A percentile compares a stretch with the other conserved stretches of the same genome.
phyloP scores from a whole-genome alignment of 345 rosid species.

The Lepidium didymum region DNA sequence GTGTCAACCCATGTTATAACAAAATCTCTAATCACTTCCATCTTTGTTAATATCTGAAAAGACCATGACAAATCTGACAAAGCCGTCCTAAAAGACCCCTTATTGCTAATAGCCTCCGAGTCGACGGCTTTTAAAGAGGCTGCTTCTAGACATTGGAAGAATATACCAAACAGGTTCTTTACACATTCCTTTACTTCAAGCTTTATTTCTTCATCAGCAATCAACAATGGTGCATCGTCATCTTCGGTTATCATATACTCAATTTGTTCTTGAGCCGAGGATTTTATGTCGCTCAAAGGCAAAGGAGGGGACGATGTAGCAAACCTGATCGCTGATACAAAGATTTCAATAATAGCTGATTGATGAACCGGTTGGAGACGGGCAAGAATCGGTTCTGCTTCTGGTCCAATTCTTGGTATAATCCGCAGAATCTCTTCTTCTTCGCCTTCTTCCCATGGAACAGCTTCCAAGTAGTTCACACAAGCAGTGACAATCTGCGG shows the following conservation, averaged over 20 bases:
- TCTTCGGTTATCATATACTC: conserved; percentile 91
- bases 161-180: conserved; percentile 39
- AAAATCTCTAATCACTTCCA: conserved; percentile 71
- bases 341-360: conserved; percentile 43
- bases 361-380: conserved; percentile 74
- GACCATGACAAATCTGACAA: conserved; percentile 67
- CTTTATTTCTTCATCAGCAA: conserved; percentile 52
- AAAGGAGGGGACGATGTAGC: conserved; percentile 64
- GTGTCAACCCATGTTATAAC: conserved; percentile 65
- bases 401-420: conserved; percentile 55
- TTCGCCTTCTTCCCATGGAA: conserved; percentile 93
- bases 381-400: conserved; percentile 64
- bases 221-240: conserved; percentile 70
- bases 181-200: conserved; percentile 57
- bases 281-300: conserved; percentile 48
- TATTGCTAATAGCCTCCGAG: conserved; percentile 25
- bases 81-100: conserved; percentile 37
- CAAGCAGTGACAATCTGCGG: conserved; percentile 56
- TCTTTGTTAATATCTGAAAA: conserved; percentile 59
- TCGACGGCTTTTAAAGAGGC: conserved; percentile 28
- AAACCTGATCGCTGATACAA: conserved; percentile 53
- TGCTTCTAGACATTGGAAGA: conserved; percentile 44
- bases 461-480: conserved; percentile 83
- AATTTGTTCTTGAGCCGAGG: conserved; percentile 73
- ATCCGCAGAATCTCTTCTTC: conserved; percentile 78